These are phyloP conservation scores for Ascobolus immersus DNA, from an alignment of 495 filamentous ascomycete species.

Conservation along the genomic window DNA sequence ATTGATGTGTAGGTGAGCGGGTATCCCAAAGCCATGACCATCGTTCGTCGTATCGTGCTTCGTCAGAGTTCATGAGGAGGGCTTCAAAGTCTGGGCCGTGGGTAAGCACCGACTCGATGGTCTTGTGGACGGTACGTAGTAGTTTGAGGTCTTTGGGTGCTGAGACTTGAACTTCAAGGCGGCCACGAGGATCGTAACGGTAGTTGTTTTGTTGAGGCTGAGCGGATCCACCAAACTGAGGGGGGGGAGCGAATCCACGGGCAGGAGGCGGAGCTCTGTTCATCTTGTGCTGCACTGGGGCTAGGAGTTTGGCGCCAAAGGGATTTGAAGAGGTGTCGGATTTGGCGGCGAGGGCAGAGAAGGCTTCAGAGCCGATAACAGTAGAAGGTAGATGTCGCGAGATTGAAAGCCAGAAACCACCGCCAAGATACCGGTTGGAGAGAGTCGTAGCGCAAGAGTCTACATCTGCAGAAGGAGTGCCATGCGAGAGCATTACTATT, in stretches of 20 bases:
- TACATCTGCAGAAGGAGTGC: constrained; percentile 65
- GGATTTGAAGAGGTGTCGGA: constrained; percentile 35
- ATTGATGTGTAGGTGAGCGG: constrained; percentile 49
- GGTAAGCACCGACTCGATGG: constrained; percentile 49
- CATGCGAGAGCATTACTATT: constrained; percentile 62
- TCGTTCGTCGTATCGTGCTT: constrained; percentile 58
- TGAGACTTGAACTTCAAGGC: constrained; percentile 46
- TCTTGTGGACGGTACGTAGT: constrained; percentile 66
- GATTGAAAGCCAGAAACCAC: constrained; percentile 57
- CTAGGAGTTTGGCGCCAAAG: constrained; percentile 61
- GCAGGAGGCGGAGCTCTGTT: constrained; percentile 30
- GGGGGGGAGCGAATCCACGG: constrained; percentile 61
- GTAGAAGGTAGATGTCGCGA: constrained; percentile 68
- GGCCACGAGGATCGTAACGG: no score
- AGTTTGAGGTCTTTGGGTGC: constrained; percentile 55
- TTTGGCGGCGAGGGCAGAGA: constrained; percentile 25
- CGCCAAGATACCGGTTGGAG: constrained; percentile 70
- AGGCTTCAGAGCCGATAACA: constrained; percentile 29
- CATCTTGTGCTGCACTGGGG: constrained; percentile 19
- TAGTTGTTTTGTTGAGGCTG: no score
- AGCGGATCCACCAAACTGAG: constrained; percentile 12
- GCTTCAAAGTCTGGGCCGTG: constrained; percentile 81
- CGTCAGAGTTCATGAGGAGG: constrained; percentile 58
- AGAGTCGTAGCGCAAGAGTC: constrained; percentile 51
- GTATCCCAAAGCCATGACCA: constrained; percentile 93